Evolutionary conservation across 1,284 basidiomycete genomes (phyloP), one percentile per base, ranked within the genome.

Genomic region (Sutorius eximius): DNA sequence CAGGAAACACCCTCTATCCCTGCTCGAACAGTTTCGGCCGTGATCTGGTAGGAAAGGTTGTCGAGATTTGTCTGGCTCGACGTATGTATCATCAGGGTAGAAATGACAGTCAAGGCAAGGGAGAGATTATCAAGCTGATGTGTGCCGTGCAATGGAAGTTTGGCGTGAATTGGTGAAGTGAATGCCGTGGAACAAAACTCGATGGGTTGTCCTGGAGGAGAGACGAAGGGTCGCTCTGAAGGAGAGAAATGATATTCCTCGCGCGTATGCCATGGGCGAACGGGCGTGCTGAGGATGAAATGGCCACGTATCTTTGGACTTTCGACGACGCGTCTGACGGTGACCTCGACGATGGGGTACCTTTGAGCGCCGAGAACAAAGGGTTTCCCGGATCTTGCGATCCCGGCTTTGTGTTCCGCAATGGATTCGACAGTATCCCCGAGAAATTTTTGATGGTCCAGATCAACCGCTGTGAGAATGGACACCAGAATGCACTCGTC

Each of bases 361-460:
- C 69, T 75, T 66, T 97, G 93, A 11, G 74, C 73, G 0, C 89
- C 92, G 0, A 98, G 65, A 15, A 98, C 77, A 56, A 96, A 87
- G 0, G 92, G 81, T 46, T 80, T 86, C 1, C 80, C 82, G 2
- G 65, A 63, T 49, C 92, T 82, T 13, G 87, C 84, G 52, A 99
- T 98, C 2, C 85, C 86, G 0, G 89, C 86, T 70, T 99, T 99
- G 67, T 97, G 90, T 37, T 71, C 72, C 0, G 95, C 82, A 58
- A 99, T 98, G 27, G 80, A 82, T 5, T 75, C 76, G 7, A 95
- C 74, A 0, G 91, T 89, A 52, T 81, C 71, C 0, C 96, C 97
- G 5, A 99, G 78, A 65, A 97, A 92, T 7, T 83, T 82, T 60
- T 96, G 93, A 71, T 99, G 96, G 72, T 99, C 97, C 38, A 97